Evolutionary conservation across 1,284 basidiomycete genomes (phyloP), one percentile per base, ranked within the genome.

Genomic region (Boletus smithii): DNA sequence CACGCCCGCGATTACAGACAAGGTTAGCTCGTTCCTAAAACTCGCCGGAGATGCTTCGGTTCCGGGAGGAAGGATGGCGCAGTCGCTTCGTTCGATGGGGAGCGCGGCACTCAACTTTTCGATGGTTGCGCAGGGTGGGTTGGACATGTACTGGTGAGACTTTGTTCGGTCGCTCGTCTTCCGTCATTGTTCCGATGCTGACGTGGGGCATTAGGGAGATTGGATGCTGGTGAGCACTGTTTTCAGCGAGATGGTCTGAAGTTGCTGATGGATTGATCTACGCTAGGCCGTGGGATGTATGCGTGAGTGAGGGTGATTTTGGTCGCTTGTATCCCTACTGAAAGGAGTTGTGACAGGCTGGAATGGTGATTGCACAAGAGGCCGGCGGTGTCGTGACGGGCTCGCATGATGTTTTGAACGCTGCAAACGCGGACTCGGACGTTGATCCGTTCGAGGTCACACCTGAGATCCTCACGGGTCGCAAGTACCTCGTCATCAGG

Each of bases 341-440:
- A 53, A 17, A 6, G 23, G 38, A 20, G 27, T 26, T 20, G 14
- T 27, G 60, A 1, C 65, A 85, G 73, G 85, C 95, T 1, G 95
- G 94, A 0, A 83, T 91, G n/a, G 85, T 95, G 53, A 95, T 99
- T 54, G 89, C 91, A 0, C 78, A 90, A 53, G 95, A 97, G 67
- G 91, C 95, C 0, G 93, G 93, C 6, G 82, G 88, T 20, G 72
- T 85, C 18, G 80, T 88, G 26, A 85, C 84, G 22, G 91, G 90
- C 32, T 80, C 81, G 26, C 81, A 84, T 47, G 67, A 67, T 2
- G 69, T 72, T 54, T 77, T 68, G 66, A 71, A 29, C 68, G 71
- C 54, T 72, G 76, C 66, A 49, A n/a, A n/a, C n/a, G n/a, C 7
- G 55, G 60, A 9, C n/a, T n/a, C n/a, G n/a, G 60, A 60, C 8